These are phyloP conservation scores for Pichia californica DNA, from an alignment of 805 yeast genomes.

Conservation along the genomic window DNA sequence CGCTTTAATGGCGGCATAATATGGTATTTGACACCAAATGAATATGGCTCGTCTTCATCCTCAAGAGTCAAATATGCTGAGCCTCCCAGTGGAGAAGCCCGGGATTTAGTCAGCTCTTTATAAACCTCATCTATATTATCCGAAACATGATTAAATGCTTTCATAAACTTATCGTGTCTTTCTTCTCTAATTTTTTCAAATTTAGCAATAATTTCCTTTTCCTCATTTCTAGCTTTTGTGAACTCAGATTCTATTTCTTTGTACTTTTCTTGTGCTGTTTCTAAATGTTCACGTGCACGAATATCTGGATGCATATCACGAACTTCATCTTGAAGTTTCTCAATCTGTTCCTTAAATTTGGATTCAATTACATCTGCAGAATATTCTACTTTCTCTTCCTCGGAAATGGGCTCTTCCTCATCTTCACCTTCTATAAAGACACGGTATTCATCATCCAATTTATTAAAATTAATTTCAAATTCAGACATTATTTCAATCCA, in stretches of 20 bases:
- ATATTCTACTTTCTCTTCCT: conserved; percentile 10
- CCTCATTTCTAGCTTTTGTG: conserved; percentile 52
- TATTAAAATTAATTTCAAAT: conserved; percentile 50
- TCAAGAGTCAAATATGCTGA: conserved; percentile 85
- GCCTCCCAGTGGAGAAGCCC: conserved; percentile 77
- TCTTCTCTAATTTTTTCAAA: conserved; percentile 54
- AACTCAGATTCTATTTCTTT: conserved; percentile 61
- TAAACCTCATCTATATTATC: conserved; percentile 67
- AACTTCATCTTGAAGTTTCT: conserved; percentile 31
- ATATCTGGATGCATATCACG: conserved; percentile 67
- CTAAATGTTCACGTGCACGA: conserved; percentile 70
- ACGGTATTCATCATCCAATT: conserved; percentile 39
- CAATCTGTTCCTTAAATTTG: conserved; percentile 29
- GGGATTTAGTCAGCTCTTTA: conserved; percentile 74
- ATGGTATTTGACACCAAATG: conserved; percentile 77
- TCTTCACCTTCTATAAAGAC: conserved; percentile 39
- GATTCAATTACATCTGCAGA: conserved; percentile 14
- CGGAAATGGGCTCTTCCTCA: conserved; percentile 35
- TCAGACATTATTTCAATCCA: conserved; percentile 32
- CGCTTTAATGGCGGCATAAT: conserved; percentile 96
- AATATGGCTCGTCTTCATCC: conserved; percentile 85
- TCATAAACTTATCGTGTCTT: conserved; percentile 59
- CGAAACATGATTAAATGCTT: conserved; percentile 73
- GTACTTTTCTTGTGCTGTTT: conserved; percentile 57
- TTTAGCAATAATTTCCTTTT: conserved; percentile 44